These are phyloP conservation scores for Porphyrellus sp. DNA, from an alignment of 1,284 basidiomycete genomes.

Conservation along the genomic window DNA sequence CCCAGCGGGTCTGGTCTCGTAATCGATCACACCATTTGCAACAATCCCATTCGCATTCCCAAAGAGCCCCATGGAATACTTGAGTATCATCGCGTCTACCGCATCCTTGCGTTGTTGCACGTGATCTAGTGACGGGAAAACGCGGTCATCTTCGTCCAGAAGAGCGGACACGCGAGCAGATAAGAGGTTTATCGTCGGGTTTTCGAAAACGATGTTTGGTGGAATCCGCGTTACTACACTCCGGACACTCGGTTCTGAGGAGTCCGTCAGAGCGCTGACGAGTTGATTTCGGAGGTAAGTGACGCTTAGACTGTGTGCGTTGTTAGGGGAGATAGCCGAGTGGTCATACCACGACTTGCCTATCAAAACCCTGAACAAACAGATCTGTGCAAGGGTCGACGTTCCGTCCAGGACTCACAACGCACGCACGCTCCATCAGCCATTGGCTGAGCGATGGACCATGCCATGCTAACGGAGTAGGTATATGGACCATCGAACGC, in stretches of 20 bases:
- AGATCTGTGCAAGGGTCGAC: conserved; percentile 1
- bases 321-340: not conserved
- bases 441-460: not conserved
- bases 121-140: not conserved
- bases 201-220: conserved; percentile 7
- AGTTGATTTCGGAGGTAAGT: conserved; percentile 6
- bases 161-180: conserved; percentile 2
- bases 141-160: not conserved
- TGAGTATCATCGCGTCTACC: conserved; percentile 5
- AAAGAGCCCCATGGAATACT: not conserved
- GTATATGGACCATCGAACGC: not conserved
- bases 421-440: conserved; percentile 1
- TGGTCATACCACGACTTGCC: not conserved
- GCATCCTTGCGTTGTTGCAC: not conserved
- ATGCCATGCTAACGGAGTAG: not conserved
- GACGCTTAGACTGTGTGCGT: not conserved
- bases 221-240: not conserved
- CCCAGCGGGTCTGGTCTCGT: not conserved
- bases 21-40: not conserved
- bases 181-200: conserved; percentile 3
- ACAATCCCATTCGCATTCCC: not conserved
- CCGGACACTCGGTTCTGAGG: not conserved
- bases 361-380: conserved; percentile 9
- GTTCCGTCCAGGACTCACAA: not conserved
- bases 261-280: not conserved